Evolutionary conservation across 192 early-diverging fungal species (phyloP).

Genomic region (Martensiomyces pterosporus): DNA sequence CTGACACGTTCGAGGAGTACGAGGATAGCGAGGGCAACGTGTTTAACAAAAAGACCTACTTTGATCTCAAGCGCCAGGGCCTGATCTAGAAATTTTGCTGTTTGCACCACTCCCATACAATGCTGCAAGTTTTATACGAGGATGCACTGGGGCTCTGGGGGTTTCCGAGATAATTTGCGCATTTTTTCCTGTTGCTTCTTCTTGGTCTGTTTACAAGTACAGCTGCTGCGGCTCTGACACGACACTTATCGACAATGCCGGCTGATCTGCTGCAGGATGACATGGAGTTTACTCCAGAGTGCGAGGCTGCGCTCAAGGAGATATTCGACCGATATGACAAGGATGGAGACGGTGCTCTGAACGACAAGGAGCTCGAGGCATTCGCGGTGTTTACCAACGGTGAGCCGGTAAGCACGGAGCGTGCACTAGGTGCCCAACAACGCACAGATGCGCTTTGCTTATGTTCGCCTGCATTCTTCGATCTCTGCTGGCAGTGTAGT

Average conservation of each 20-base stretch:
- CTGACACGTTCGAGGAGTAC: slow-evolving; percentile 88
- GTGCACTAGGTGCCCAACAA: too few relatives aligned
- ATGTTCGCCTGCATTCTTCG: too few relatives aligned
- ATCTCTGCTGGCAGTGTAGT: slow-evolving; percentile 13
- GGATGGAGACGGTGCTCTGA: slow-evolving; percentile 57
- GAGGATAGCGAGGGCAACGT: slow-evolving; percentile 82
- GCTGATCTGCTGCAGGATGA: slow-evolving; percentile 44
- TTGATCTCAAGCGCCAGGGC: slow-evolving; percentile 80
- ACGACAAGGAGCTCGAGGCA: slow-evolving; percentile 49
- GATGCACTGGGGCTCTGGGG: too few relatives aligned
- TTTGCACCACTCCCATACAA: too few relatives aligned
- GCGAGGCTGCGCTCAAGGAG: slow-evolving; percentile 52
- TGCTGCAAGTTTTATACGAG: too few relatives aligned
- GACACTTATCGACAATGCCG: slow-evolving; percentile 11
- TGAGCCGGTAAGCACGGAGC: slow-evolving; percentile 47
- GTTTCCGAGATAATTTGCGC: too few relatives aligned
- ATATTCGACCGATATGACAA: slow-evolving; percentile 62
- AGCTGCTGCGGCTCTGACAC: too few relatives aligned
- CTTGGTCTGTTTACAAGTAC: neutral
- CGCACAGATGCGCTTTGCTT: too few relatives aligned
- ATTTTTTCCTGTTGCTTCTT: neutral
- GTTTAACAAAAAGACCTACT: slow-evolving; percentile 81
- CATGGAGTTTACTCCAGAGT: slow-evolving; percentile 49
- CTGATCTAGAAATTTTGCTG: slow-evolving; percentile 70
- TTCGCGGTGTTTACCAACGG: slow-evolving; percentile 62